phyloP scores from a whole-genome alignment of 2,329 filamentous ascomycete species.

The Aureobasidium sp. region DNA sequence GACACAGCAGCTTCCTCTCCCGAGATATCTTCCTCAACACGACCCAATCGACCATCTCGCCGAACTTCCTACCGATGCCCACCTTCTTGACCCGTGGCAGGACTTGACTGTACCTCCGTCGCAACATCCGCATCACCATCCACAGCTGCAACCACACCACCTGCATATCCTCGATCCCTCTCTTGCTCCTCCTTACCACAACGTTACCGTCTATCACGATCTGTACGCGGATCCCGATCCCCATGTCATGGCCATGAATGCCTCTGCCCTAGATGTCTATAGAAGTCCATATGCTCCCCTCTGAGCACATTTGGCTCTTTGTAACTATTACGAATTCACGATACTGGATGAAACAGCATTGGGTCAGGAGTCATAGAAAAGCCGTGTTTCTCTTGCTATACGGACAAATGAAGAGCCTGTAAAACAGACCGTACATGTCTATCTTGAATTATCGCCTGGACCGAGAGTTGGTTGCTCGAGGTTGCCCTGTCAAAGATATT shows the following conservation, averaged over 20 bases:
- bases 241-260: background rate
- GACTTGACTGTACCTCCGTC: background rate
- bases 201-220: background rate
- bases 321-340: background rate
- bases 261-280: background rate
- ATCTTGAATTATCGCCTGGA: background rate
- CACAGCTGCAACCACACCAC: constrained; percentile 5
- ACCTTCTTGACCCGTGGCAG: constrained; percentile 11
- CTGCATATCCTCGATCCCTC: constrained; percentile 9
- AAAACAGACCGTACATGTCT: background rate
- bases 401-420: background rate
- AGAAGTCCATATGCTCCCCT: constrained; percentile 13
- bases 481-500: no score
- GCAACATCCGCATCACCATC: background rate
- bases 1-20: background rate
- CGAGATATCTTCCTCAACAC: background rate
- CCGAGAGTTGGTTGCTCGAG: no score
- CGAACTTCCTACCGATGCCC: background rate
- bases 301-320: background rate
- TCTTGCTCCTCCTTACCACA: constrained; percentile 4
- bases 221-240: constrained; percentile 1
- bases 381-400: background rate
- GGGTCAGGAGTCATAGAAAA: background rate
- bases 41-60: background rate
- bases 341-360: background rate